Evolutionary conservation across 2,329 filamentous ascomycete genomes (phyloP), one percentile per base, ranked within the genome.

Genomic region (Fusarium dlaminii): DNA sequence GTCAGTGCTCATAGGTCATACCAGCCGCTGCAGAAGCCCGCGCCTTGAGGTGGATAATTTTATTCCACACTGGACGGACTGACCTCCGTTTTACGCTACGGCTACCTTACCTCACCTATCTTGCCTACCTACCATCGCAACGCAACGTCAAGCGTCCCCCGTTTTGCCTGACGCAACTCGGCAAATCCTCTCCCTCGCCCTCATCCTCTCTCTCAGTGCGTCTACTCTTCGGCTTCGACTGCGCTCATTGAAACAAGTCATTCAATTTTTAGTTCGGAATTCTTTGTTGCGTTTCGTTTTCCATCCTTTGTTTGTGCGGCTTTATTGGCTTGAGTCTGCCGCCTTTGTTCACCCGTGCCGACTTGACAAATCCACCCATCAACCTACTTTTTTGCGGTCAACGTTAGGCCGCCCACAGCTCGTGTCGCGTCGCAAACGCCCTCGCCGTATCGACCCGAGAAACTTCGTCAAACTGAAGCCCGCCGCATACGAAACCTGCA

Each of bases 131-230:
- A 48, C 48, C 65, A 68, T 69, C 66, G 65, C 57, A 70, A 69
- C 67, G 40, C 58, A 59, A 59, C 66, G 68, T 75, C 78, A 70
- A 76, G 54, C 68, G 63, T 72, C 69, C 59, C 58, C 65, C 66
- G 73, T 75, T 72, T 75, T 72, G 68, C 77, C 69, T 74, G 72
- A 77, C 73, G 78, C 76, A 78, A 71, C 77, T 72, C 64, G 63
- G 68, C 72, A 63, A 72, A 42, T 37, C 49, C 64, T 63, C 62
- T 70, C 48, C 55, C 61, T 72, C 40, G 43, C 65, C 34, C 51
- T 52, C 49, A 36, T 36, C 51, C 55, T 56, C 57, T 72, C 40
- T 48, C 68, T 63, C 72, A 68, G 72, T 73, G 69, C 66, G 69
- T 73, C 66, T 75, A 73, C 39, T 61, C 48, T 75, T 75, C 66